Evolutionary conservation across 1,284 basidiomycete species (phyloP).

Genomic region (Cutaneotrichosporon mucoides): DNA sequence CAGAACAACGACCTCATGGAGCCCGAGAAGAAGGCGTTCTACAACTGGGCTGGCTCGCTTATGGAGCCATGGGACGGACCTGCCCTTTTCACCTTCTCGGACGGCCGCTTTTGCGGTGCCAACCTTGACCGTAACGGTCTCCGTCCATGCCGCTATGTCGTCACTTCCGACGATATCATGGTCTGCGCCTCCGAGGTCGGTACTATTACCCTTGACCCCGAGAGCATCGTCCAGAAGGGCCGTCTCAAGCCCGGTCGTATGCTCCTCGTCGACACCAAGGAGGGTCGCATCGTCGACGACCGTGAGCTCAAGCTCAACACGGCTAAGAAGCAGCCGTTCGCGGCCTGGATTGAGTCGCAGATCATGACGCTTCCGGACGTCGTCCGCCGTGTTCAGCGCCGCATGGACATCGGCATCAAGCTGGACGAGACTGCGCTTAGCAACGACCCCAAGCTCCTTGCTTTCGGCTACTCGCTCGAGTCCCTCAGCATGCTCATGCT

Average conservation of each 20-base stretch:
- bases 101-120: constrained; percentile 92
- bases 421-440: constrained; percentile 74
- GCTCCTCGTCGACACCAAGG: constrained; percentile 89
- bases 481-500: constrained; percentile 88
- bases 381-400: constrained; percentile 76
- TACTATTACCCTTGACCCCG: constrained; percentile 77
- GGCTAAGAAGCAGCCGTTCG: constrained; percentile 83
- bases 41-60: constrained; percentile 90
- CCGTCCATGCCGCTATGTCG: constrained; percentile 86
- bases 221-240: constrained; percentile 88
- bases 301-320: constrained; percentile 87
- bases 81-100: constrained; percentile 91
- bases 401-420: constrained; percentile 40
- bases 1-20: constrained; percentile 94
- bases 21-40: constrained; percentile 88
- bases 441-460: constrained; percentile 81
- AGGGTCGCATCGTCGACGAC: constrained; percentile 92
- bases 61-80: constrained; percentile 98
- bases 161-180: constrained; percentile 92
- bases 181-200: constrained; percentile 96
- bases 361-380: constrained; percentile 80
- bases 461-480: constrained; percentile 91
- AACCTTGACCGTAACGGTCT: constrained; percentile 94
- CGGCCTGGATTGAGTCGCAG: constrained; percentile 84
- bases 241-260: constrained; percentile 93